These are phyloP conservation scores for Starmerella stigmatis DNA, from an alignment of 805 yeast genomes.

Conservation along the genomic window DNA sequence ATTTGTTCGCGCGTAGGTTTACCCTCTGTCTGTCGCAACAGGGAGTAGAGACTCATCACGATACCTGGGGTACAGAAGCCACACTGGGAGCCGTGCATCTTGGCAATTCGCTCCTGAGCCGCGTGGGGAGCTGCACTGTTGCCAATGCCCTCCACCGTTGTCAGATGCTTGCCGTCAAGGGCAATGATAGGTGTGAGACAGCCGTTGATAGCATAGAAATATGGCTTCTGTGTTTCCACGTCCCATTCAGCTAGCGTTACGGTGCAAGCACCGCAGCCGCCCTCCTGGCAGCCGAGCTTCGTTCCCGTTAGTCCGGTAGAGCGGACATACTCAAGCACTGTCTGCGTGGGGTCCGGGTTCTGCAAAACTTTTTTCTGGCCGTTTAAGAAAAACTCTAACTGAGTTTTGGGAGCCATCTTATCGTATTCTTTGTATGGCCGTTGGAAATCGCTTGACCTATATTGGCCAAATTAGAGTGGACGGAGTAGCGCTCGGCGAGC, in stretches of 20 bases:
- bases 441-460: no score
- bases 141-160: constrained; percentile 43
- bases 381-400: constrained; percentile 33
- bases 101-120: constrained; percentile 41
- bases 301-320: constrained; percentile 35
- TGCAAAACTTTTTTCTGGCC: constrained; percentile 32
- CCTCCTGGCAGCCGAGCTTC: constrained; percentile 42
- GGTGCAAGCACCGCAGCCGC: constrained; percentile 45
- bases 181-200: constrained; percentile 40
- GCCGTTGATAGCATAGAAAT: constrained; percentile 36
- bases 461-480: no score
- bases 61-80: constrained; percentile 46
- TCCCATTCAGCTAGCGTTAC: constrained; percentile 35
- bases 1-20: constrained; percentile 34
- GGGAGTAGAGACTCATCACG: constrained; percentile 39
- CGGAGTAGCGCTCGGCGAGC: no score
- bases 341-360: constrained; percentile 38
- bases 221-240: constrained; percentile 25
- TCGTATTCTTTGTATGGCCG: no score
- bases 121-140: constrained; percentile 36
- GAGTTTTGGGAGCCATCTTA: constrained; percentile 1
- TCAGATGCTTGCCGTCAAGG: constrained; percentile 39
- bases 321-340: constrained; percentile 38
- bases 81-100: constrained; percentile 42
- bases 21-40: constrained; percentile 35